Conservation (phyloP, 345 rosid genomes). For the Gynandropsis gynandra region DNA sequence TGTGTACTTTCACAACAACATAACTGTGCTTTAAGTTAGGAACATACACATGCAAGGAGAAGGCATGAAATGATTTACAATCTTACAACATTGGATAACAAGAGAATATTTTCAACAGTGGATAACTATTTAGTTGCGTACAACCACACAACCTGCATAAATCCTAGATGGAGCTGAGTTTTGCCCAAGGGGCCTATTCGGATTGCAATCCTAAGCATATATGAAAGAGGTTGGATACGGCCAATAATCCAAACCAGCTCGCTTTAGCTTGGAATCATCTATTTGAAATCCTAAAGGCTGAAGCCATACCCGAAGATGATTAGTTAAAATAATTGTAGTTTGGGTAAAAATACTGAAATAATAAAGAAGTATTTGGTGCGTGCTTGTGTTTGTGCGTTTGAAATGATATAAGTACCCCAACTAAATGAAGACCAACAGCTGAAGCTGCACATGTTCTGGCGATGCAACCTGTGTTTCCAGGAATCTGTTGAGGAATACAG, state of each 20-base stretch:
- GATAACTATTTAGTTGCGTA: background rate
- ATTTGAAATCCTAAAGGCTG: conserved; percentile 93
- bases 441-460: conserved; percentile 97
- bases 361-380: background rate
- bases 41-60: conserved; percentile 18
- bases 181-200: background rate
- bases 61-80: conserved; percentile 17
- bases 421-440: conserved; percentile 79
- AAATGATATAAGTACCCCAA: conserved; percentile 39
- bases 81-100: background rate
- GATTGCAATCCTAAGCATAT: background rate
- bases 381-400: background rate
- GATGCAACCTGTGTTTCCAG: conserved; percentile 95
- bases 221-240: conserved; percentile 62
- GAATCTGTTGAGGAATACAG: conserved; percentile 57
- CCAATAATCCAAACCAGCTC: conserved; percentile 98
- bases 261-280: conserved; percentile 74
- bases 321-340: conserved; percentile 5
- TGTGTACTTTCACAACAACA: conserved; percentile 75
- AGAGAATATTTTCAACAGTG: background rate
- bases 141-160: background rate
- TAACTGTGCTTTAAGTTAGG: conserved; percentile 43
- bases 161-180: background rate
- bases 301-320: conserved; percentile 20
- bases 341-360: conserved; percentile 2